phyloP scores from a whole-genome alignment of 371 early-diverging fungal genomes.

The Ecytonucleospora hepatopenaei region DNA sequence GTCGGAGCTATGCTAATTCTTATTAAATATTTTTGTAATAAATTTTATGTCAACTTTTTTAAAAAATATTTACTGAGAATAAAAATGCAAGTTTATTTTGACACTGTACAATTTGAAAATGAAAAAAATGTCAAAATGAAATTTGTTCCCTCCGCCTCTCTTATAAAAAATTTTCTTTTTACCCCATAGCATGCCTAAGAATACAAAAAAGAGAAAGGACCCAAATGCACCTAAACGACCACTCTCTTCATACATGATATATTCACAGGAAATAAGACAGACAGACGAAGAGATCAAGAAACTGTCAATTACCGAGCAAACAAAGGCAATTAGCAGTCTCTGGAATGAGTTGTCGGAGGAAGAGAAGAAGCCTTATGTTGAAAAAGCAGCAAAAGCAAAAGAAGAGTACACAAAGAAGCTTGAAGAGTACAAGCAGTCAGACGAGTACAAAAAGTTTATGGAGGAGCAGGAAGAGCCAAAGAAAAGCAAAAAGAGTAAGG shows the following conservation, averaged over 20 bases:
- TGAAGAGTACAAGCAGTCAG: conserved; percentile 52
- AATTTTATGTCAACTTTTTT: background rate
- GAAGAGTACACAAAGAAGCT: conserved; percentile 35
- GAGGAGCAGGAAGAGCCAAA: conserved; percentile 27
- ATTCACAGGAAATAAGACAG: conserved; percentile 42
- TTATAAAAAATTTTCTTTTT: conserved; percentile 1
- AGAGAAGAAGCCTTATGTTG: conserved; percentile 40
- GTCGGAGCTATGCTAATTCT: background rate
- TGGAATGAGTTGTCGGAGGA: conserved; percentile 43
- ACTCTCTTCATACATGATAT: conserved; percentile 51
- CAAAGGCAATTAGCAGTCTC: conserved; percentile 29
- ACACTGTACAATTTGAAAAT: background rate
- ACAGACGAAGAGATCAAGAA: conserved; percentile 19
- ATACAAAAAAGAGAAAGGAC: conserved; percentile 51
- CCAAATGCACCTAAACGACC: conserved; percentile 56
- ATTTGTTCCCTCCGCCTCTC: background rate
- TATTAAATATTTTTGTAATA: background rate
- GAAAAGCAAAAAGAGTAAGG: conserved; percentile 9
- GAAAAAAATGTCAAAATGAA: too few relatives aligned
- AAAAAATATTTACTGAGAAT: too few relatives aligned
- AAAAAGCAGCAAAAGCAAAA: conserved; percentile 36
- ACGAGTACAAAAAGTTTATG: conserved; percentile 32
- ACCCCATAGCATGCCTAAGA: background rate
- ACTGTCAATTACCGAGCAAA: conserved; percentile 41
- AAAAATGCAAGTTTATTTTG: background rate